A percentile compares a stretch with the other conserved stretches of the same genome.
These are phyloP conservation scores for Umbellularia californica DNA, from an alignment of 164 flowering plant genomes.

Conservation along the genomic window DNA sequence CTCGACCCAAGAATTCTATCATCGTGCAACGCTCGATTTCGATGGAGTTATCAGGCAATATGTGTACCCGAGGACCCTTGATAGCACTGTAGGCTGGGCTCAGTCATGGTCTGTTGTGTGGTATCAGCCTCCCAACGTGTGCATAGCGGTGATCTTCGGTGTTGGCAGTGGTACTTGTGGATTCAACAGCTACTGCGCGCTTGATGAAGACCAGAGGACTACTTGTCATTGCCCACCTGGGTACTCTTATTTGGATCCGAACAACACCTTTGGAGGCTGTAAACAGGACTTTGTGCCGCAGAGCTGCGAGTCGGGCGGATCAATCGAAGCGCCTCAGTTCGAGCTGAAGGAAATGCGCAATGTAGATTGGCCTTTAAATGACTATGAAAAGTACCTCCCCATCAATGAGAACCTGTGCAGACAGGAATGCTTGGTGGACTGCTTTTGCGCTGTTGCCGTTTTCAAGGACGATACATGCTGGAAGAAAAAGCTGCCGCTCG, in stretches of 20 bases:
- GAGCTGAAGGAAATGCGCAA: neutral
- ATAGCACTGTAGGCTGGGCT: neutral
- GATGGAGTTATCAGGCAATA: constrained; percentile 44
- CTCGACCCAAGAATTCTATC: constrained; percentile 21
- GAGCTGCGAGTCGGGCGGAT: neutral
- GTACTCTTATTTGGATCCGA: constrained; percentile 4
- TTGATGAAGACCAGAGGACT: constrained; percentile 21
- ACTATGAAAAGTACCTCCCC: neutral
- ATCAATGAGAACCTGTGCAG: constrained; percentile 9
- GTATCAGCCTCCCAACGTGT: constrained; percentile 7
- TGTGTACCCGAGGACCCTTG: constrained; percentile 18
- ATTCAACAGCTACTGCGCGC: constrained; percentile 37
- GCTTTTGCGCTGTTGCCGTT: constrained; percentile 19
- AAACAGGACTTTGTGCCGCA: constrained; percentile 1
- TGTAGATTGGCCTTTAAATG: constrained; percentile 11
- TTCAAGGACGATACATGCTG: constrained; percentile 10
- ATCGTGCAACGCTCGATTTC: constrained; percentile 34
- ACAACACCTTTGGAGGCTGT: constrained; percentile 1
- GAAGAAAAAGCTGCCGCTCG: constrained; percentile 19
- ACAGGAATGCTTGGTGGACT: constrained; percentile 18
- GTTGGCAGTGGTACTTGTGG: constrained; percentile 41
- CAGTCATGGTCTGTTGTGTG: constrained; percentile 5
- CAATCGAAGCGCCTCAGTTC: neutral
- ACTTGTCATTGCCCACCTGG: constrained; percentile 36
- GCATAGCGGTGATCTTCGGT: neutral